Evolutionary conservation across 805 yeast genomes (phyloP).

Genomic region (Sugiyamaella floridensis): DNA sequence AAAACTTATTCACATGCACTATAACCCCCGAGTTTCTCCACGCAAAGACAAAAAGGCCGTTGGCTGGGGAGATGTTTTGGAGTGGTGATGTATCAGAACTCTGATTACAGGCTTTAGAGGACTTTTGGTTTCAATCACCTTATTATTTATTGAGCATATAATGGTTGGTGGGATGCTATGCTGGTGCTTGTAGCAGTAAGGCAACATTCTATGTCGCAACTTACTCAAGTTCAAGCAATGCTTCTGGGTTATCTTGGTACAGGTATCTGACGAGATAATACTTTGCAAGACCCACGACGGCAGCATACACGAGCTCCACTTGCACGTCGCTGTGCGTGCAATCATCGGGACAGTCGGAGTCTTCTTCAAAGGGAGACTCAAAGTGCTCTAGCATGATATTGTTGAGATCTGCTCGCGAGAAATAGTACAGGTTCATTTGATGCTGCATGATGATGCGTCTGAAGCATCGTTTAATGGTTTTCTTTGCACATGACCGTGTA

Average conservation of each 20-base stretch:
- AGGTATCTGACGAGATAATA: not conserved
- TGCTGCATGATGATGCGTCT: not conserved
- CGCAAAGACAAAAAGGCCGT: constrained; percentile 1
- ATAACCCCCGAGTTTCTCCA: not conserved
- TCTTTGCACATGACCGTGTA: not conserved
- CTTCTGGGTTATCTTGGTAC: not conserved
- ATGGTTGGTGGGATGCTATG: not conserved
- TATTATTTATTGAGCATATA: too few relatives aligned
- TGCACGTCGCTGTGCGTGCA: not conserved
- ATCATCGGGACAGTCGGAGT: not conserved
- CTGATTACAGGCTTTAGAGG: too few relatives aligned
- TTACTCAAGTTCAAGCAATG: not conserved
- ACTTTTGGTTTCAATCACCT: too few relatives aligned
- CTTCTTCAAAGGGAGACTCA: not conserved
- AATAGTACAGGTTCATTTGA: not conserved
- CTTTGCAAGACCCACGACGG: not conserved
- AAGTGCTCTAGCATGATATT: not conserved
- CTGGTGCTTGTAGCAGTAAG: not conserved
- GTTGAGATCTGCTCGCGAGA: not conserved
- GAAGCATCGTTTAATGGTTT: not conserved
- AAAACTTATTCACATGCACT: not conserved
- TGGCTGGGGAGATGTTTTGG: constrained; percentile 4
- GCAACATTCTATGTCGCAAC: not conserved
- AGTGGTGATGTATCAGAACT: not conserved
- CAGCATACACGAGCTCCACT: not conserved